Evolutionary conservation across 2,329 filamentous ascomycete species (phyloP).

Genomic region (Penicillium sp.): DNA sequence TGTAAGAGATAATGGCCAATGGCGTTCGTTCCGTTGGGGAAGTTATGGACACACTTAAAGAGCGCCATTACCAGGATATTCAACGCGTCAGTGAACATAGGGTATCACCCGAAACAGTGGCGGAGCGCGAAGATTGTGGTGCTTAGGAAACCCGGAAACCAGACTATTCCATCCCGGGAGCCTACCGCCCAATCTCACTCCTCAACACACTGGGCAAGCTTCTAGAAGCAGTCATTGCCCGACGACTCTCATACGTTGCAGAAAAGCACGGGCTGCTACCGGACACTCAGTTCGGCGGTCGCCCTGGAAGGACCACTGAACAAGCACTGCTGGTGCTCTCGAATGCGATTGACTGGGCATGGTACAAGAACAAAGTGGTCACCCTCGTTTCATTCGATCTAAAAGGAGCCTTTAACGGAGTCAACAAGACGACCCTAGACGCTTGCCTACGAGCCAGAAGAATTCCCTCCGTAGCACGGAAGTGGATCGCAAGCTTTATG

Average conservation of each 20-base stretch:
- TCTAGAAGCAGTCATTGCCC: conserved; percentile 26
- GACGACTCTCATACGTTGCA: conserved; percentile 18
- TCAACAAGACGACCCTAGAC: conserved; percentile 17
- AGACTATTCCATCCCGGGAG: conserved; percentile 33
- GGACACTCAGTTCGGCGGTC: conserved; percentile 24
- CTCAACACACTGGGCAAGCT: conserved; percentile 34
- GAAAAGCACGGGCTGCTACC: conserved; percentile 23
- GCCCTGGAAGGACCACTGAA: conserved; percentile 21
- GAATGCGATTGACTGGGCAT: conserved; percentile 17
- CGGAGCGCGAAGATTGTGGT: conserved; percentile 29
- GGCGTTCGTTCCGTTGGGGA: conserved; percentile 94
- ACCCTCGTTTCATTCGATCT: conserved; percentile 16
- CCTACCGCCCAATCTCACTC: conserved; percentile 36
- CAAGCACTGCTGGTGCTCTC: conserved; percentile 21
- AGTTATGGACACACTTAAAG: too few species aligned
- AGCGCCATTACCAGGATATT: too few species aligned
- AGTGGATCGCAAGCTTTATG: conserved; percentile 30
- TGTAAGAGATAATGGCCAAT: conserved; percentile 99
- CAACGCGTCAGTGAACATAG: too few species aligned
- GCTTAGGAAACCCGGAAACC: conserved; percentile 35
- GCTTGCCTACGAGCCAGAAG: conserved; percentile 11
- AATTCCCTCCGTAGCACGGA: conserved; percentile 16
- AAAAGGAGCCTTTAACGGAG: neutral
- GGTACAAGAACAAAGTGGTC: conserved; percentile 13
- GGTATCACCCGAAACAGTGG: conserved; percentile 29